phyloP scores from a whole-genome alignment of 2,329 filamentous ascomycete genomes.

The Aspergillus floridensis region DNA sequence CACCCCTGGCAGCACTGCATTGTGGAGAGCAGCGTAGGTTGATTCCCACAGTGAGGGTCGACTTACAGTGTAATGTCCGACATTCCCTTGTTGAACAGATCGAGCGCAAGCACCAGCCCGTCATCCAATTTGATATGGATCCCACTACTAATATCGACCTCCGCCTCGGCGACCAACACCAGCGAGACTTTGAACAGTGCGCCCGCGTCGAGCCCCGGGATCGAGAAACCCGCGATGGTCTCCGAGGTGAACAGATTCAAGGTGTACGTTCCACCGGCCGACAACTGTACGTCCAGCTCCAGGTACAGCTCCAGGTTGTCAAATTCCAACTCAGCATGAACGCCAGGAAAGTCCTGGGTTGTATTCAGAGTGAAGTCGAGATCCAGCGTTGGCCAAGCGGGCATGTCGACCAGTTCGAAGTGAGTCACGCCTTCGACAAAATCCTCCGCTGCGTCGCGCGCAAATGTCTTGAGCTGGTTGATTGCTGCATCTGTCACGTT shows the following conservation, averaged over 20 bases:
- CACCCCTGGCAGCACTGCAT: too few species aligned
- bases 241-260: slow-evolving; percentile 8
- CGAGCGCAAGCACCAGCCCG: neutral
- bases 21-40: too few species aligned
- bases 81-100: slow-evolving; percentile 6
- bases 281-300: slow-evolving; percentile 8
- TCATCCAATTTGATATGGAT: slow-evolving; percentile 10
- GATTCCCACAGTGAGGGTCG: too few species aligned
- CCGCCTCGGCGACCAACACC: slow-evolving; percentile 6
- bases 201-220: slow-evolving; percentile 1
- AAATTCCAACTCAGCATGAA: slow-evolving; percentile 4
- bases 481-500: slow-evolving; percentile 1
- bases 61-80: neutral
- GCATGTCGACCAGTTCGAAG: neutral
- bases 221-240: neutral
- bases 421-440: neutral
- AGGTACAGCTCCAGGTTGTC: slow-evolving; percentile 8
- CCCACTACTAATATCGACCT: slow-evolving; percentile 9
- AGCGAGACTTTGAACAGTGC: slow-evolving; percentile 7
- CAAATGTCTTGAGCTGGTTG: neutral
- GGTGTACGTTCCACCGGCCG: slow-evolving; percentile 8
- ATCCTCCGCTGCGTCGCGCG: neutral
- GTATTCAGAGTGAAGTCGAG: slow-evolving; percentile 4
- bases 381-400: slow-evolving; percentile 9
- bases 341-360: neutral